A percentile compares a stretch with the other conserved stretches of the same genome.
Conservation (phyloP, 108 stramenopile genomes). For the Cyclostephanos invisitatus region DNA sequence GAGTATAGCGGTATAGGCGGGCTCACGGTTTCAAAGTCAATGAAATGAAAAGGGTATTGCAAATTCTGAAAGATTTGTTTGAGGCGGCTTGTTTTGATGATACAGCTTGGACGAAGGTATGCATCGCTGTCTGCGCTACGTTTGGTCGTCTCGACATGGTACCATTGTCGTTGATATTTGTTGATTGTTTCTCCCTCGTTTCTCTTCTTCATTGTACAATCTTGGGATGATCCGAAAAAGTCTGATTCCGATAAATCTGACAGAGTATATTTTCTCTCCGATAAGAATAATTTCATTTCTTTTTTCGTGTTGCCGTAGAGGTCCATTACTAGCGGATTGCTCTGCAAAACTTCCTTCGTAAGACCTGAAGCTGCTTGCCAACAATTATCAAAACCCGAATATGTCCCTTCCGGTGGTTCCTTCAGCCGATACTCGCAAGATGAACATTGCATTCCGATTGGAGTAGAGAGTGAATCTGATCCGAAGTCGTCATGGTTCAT, state of each 20-base stretch:
- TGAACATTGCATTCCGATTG: constrained; percentile 51
- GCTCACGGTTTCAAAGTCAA: constrained; percentile 57
- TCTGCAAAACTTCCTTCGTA: constrained; percentile 13
- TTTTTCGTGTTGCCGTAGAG: constrained; percentile 31
- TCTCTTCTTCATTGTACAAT: constrained; percentile 12
- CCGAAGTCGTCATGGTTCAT: constrained; percentile 26
- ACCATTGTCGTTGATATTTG: constrained; percentile 38
- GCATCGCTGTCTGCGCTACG: constrained; percentile 13
- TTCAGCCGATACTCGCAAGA: constrained; percentile 52
- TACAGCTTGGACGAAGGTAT: constrained; percentile 10
- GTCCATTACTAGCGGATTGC: constrained; percentile 23
- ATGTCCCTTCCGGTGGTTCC: neutral
- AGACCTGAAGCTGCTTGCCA: constrained; percentile 46
- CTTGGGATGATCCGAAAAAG: constrained; percentile 25
- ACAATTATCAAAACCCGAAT: constrained; percentile 51
- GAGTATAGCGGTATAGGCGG: constrained; percentile 49
- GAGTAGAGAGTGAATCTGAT: constrained; percentile 11
- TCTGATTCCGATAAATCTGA: constrained; percentile 37
- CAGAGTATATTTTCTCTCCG: constrained; percentile 33
- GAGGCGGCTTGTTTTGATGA: constrained; percentile 35
- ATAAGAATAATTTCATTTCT: constrained; percentile 12
- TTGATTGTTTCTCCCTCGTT: constrained; percentile 15
- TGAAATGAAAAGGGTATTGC: constrained; percentile 58
- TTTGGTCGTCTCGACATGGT: constrained; percentile 40
- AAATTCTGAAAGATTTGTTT: constrained; percentile 35